Evolutionary conservation across 2,329 filamentous ascomycete species (phyloP), one percentile per base, ranked within the genome.

Genomic region (Onygenales sp.): DNA sequence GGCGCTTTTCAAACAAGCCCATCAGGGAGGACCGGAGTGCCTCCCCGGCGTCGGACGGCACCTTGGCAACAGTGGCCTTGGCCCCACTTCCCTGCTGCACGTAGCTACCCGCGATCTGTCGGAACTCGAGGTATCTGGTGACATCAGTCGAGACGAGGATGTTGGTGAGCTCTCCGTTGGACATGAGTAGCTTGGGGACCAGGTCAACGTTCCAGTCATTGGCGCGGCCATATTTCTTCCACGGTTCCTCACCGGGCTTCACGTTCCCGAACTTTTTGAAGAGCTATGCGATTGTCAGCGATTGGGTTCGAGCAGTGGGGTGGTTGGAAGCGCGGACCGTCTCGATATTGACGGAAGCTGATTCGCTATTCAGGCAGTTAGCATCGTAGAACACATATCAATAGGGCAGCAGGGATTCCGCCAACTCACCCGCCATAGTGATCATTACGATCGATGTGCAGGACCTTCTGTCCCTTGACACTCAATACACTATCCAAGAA

Each of bases 181-280:
- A 90, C 91, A 98, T 97, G 72, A 98, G 83, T 66, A 98, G 85
- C 81, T 98, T 98, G 62, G 93, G 92, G 48, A 98, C 91, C 57
- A 98, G 82, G 70, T 98, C 94, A 73, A 98, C 94, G 79, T 96
- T 97, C 93, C 93, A 98, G 81, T 97, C 92, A 76, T 96, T 96
- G 70, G 85, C 79, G 56, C 93, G 87, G 64, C 92, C 92, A 72
- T 96, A 97, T 74, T 95, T 91, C 79, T 94, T 92, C 93, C 93
- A 97, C 61, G 92, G 91, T 78, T 96, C 88, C 67, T 90, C 85
- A 63, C 87, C 88, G 57, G 80, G 70, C 56, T 75, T 70, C 69
- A 83, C 88, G 78, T 93, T 93, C 70, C 88, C 88, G 72, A 95
- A 94, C 73, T 91, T 94, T 78, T 93, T 95, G 82, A 95, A 97